Evolutionary conservation across 2,329 filamentous ascomycete species (phyloP).

Genomic region (Fulvia fulva): DNA sequence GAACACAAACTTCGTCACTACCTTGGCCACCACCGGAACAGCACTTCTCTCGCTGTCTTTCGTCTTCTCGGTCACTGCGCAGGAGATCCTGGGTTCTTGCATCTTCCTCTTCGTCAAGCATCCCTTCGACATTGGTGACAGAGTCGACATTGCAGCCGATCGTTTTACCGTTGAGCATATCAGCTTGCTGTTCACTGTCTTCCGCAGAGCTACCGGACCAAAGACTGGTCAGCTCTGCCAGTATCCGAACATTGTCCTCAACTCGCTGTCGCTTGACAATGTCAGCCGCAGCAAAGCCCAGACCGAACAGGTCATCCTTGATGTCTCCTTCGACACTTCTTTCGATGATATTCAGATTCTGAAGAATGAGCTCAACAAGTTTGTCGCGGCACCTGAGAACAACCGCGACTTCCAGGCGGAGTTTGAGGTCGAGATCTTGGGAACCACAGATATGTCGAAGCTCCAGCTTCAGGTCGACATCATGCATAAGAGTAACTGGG

Average conservation of each 20-base stretch:
- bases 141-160: constrained; percentile 70
- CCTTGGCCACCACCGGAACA: constrained; percentile 84
- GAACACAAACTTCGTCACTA: constrained; percentile 78
- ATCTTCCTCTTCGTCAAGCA: constrained; percentile 99
- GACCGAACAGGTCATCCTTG: constrained; percentile 77
- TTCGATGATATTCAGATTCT: constrained; percentile 88
- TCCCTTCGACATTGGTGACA: constrained; percentile 91
- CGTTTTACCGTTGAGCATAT: constrained; percentile 87
- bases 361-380: constrained; percentile 76
- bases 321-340: constrained; percentile 77
- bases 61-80: constrained; percentile 84
- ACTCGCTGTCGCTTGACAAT: constrained; percentile 93
- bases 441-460: constrained; percentile 83
- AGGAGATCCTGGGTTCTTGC: constrained; percentile 96
- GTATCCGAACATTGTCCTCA: constrained; percentile 87
- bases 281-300: constrained; percentile 86
- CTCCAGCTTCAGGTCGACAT: constrained; percentile 78
- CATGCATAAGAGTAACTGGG: constrained; percentile 69
- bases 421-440: constrained; percentile 70
- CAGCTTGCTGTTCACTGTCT: constrained; percentile 87
- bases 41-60: constrained; percentile 94
- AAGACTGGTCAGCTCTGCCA: constrained; percentile 61
- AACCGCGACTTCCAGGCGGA: constrained; percentile 86
- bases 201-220: constrained; percentile 76
- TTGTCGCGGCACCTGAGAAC: constrained; percentile 81